Conservation (phyloP, 2,329 filamentous ascomycete species). For the Alternaria tenuissima region DNA sequence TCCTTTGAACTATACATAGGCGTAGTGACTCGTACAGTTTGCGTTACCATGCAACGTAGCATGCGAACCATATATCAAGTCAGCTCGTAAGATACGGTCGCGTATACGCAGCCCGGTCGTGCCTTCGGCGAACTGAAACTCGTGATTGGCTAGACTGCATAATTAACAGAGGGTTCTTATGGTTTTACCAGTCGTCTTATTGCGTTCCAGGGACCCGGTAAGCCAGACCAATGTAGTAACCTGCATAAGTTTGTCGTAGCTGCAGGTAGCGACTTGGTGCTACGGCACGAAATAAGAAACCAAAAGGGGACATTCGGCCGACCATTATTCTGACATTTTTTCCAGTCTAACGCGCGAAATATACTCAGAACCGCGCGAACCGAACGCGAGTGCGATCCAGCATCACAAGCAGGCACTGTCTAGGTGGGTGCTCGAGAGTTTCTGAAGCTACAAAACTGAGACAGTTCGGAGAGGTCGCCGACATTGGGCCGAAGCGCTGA, state of each 20-base stretch:
- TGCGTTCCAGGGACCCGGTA: conserved; percentile 3
- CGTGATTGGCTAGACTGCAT: conserved; percentile 9
- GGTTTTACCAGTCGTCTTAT: conserved; percentile 5
- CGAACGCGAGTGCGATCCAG: background rate
- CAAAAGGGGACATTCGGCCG: conserved; percentile 18
- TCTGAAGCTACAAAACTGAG: conserved; percentile 4
- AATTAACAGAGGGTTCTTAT: conserved; percentile 10
- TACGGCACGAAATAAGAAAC: conserved; percentile 12
- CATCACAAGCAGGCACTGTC: conserved; percentile 4
- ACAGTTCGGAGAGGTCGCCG: background rate
- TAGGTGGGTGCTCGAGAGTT: background rate
- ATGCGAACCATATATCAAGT: conserved; percentile 1
- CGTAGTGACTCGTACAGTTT: background rate
- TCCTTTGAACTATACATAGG: background rate
- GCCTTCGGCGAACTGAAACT: background rate
- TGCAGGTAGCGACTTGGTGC: conserved; percentile 8
- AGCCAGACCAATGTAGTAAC: conserved; percentile 15
- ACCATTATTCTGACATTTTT: background rate
- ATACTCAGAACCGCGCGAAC: conserved; percentile 4
- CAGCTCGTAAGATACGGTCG: background rate
- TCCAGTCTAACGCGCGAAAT: conserved; percentile 4
- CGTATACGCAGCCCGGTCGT: background rate
- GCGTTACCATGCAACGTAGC: background rate
- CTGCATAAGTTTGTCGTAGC: conserved; percentile 21
- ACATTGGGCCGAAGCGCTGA: conserved; percentile 11